These are phyloP conservation scores for Neurospora sp. DNA, from an alignment of 495 filamentous ascomycete genomes.

Conservation along the genomic window DNA sequence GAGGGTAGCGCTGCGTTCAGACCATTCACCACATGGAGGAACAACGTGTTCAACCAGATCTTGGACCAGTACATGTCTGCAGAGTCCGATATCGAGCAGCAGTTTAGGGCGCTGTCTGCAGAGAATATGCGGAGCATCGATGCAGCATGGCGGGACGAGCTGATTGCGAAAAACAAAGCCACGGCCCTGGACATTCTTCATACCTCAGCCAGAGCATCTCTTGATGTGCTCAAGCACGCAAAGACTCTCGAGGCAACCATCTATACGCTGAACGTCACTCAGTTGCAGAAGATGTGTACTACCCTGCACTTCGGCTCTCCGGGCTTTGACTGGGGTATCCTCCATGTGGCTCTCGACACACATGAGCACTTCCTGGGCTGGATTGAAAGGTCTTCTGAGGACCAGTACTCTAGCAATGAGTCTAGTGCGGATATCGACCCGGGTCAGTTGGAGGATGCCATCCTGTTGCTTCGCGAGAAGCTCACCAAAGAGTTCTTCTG, in stretches of 20 bases:
- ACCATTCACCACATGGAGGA: constrained; percentile 62
- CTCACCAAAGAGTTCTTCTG: constrained; percentile 30
- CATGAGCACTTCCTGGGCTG: constrained; percentile 27
- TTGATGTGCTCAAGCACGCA: constrained; percentile 30
- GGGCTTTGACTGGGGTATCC: constrained; percentile 33
- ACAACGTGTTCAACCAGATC: constrained; percentile 40
- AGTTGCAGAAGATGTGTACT: constrained; percentile 35
- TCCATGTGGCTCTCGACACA: constrained; percentile 28
- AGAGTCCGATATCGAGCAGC: constrained; percentile 39
- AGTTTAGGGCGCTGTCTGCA: constrained; percentile 31
- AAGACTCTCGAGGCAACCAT: constrained; percentile 25
- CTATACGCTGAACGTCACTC: constrained; percentile 28
- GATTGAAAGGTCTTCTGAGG: constrained; percentile 28
- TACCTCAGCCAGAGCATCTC: constrained; percentile 28
- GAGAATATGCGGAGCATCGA: constrained; percentile 26
- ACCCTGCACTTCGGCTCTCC: constrained; percentile 28
- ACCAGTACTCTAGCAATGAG: constrained; percentile 22
- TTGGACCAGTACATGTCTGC: constrained; percentile 39
- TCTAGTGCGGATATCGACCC: constrained; percentile 17
- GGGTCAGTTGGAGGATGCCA: constrained; percentile 31
- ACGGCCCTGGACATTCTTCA: constrained; percentile 35
- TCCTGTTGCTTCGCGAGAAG: constrained; percentile 32
- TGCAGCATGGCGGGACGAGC: constrained; percentile 27
- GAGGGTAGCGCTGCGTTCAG: constrained; percentile 43
- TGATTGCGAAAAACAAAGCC: constrained; percentile 35